Base-by-base conservation (phyloP, 2,329 filamentous ascomycete species). In the Diplodia sapinea region DNA sequence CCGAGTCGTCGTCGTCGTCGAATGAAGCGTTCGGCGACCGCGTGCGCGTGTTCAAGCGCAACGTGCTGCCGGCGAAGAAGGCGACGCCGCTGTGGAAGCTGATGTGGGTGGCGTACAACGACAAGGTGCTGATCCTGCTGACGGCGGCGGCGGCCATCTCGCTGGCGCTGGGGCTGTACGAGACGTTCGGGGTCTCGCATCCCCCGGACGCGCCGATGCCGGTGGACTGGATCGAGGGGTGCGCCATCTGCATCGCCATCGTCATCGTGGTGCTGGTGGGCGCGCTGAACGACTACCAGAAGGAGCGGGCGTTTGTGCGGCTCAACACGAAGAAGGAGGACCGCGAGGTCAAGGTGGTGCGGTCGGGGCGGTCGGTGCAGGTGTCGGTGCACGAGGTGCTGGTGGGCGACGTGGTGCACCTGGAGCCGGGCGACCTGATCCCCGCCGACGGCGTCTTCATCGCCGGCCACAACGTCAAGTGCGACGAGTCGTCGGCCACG, bases 41-140 rank as follows among this genome's bases (percentile, higher is more conserved):
- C 26, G 90, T 86, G 73, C 87, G 89, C 43, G 82, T 93, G 8
- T 94, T 87, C 75, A 88, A 87, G 65, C 85, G 87, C 70, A 93
- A 93, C 74, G 83, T 87, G 52, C 80, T 94, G 43, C 91, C 91
- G 0, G 87, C 87, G 71, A 87, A 87, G 72, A 91, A 90, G 73
- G 82, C 88, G 29, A 93, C 92, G 75, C 88, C 83, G 49, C 88
- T 93, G 63, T 82, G 90, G 69, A 83, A 89, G 73, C 80, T 93
- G 51, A 90, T 92, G 70, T 94, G 91, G 91, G 90, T 92, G 73
- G 90, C 91, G 1, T 92, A 92, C 79, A 93, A 93, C 74, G 91
- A 94, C 78, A 94, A 93, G 73, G 88, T 94, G 12, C 81, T 93
- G 64, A 90, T 93, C 66, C 80, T 93, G 4, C 82, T 93, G 68